Percentiles rank a stretch among this genome's conserved stretches.
These are phyloP conservation scores for Russula griseocarnosa DNA, from an alignment of 768 basidiomycete genomes.

Conservation along the genomic window DNA sequence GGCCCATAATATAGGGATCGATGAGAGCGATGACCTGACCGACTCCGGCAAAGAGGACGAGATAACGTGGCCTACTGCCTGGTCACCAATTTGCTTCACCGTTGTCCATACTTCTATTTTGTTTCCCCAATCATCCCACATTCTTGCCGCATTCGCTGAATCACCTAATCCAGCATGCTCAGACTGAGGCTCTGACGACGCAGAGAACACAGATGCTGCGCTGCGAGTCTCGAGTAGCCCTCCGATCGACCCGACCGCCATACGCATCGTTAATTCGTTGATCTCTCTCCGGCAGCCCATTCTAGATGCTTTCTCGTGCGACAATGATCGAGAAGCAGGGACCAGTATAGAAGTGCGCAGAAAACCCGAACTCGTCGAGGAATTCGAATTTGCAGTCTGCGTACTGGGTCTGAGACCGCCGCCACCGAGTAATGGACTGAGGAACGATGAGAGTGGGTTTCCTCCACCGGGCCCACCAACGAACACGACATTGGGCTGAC, in stretches of 20 bases:
- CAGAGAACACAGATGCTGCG: conserved; percentile 31
- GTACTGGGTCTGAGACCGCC: conserved; percentile 26
- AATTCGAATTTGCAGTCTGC: conserved; percentile 24
- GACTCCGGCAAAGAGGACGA: conserved; percentile 33
- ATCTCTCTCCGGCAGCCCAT: conserved; percentile 64
- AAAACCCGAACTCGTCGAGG: conserved; percentile 40
- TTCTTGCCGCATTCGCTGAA: conserved; percentile 33
- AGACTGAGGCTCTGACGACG: background rate
- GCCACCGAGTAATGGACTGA: conserved; percentile 30
- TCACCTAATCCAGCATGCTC: conserved; percentile 26
- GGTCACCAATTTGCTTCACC: conserved; percentile 70
- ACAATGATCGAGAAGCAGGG: conserved; percentile 53
- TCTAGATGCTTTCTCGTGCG: conserved; percentile 53
- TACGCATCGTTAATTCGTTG: conserved; percentile 79
- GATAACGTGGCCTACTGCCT: conserved; percentile 65
- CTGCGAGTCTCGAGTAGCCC: conserved; percentile 50
- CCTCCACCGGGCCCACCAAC: conserved; percentile 43
- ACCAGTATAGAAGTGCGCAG: conserved; percentile 70
- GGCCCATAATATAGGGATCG: conserved; percentile 61
- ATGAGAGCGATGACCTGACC: conserved; percentile 38
- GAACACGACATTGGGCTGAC: conserved; percentile 45
- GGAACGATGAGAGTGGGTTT: conserved; percentile 37
- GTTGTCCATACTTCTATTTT: conserved; percentile 64
- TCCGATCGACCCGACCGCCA: conserved; percentile 74
- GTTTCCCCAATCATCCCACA: conserved; percentile 67